Percentiles rank a stretch among this genome's conserved stretches.
These are phyloP conservation scores for Phytophthora quininea DNA, from an alignment of 352 stramenopile genomes.

Conservation along the genomic window DNA sequence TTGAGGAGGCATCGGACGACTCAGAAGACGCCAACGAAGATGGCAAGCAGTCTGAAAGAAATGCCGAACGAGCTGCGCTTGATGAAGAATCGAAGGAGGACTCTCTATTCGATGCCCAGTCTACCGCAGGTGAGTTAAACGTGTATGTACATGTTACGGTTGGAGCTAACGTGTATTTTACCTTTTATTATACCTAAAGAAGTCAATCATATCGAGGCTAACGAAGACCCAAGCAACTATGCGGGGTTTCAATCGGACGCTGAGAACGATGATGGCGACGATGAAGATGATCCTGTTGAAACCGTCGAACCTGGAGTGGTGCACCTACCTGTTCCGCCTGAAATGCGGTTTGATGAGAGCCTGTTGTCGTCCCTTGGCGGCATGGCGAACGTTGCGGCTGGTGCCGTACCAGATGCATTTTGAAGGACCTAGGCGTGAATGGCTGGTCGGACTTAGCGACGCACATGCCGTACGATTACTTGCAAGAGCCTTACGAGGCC, in stretches of 20 bases:
- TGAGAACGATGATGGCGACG: conserved; percentile 10
- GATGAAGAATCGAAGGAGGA: not conserved
- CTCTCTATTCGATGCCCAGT: not conserved
- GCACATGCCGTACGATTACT: conserved; percentile 13
- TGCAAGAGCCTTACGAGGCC: conserved; percentile 10
- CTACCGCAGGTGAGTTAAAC: not conserved
- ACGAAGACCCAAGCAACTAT: conserved; percentile 1
- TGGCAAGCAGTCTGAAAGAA: not conserved
- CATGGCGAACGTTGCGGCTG: not conserved
- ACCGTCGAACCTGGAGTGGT: no score
- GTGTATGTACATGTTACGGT: not conserved
- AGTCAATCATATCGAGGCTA: not conserved
- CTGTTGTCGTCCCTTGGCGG: not conserved
- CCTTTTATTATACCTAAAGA: not conserved
- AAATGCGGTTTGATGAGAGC: conserved; percentile 4
- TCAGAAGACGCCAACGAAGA: not conserved
- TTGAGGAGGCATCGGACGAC: not conserved
- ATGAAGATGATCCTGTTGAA: not conserved
- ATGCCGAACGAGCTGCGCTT: not conserved
- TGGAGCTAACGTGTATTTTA: not conserved
- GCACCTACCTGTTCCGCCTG: not conserved
- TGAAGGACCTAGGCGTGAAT: conserved; percentile 6
- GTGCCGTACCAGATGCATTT: not conserved
- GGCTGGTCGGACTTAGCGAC: conserved; percentile 1
- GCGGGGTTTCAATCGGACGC: conserved; percentile 11